Evolutionary conservation across 148 eudicot species (phyloP).

Genomic region (Talinum fruticosum): DNA sequence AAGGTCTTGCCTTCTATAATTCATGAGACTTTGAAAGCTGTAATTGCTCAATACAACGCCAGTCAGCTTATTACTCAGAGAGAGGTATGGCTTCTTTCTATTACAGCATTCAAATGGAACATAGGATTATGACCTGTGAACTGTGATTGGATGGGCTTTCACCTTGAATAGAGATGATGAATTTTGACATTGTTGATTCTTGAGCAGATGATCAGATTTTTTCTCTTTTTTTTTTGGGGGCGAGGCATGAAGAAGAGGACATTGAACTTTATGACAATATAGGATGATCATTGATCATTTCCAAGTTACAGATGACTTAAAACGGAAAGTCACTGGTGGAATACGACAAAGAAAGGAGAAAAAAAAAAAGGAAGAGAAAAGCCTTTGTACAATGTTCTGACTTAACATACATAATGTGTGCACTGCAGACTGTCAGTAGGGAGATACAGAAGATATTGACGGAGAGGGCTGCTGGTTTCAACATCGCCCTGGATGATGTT

Average conservation of each 20-base stretch:
- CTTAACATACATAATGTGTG: background rate
- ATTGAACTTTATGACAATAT: no score
- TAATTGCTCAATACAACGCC: conserved; percentile 96
- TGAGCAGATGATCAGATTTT: background rate
- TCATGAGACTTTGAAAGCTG: conserved; percentile 92
- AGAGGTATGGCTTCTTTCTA: conserved; percentile 48
- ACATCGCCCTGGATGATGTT: conserved; percentile 91
- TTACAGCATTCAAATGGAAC: background rate
- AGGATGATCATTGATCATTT: no score
- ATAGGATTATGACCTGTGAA: background rate
- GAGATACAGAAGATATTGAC: conserved; percentile 75
- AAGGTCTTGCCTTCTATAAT: conserved; percentile 88
- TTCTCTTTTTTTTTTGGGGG: background rate
- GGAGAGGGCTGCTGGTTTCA: conserved; percentile 80
- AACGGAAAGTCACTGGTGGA: background rate
- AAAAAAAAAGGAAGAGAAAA: no score
- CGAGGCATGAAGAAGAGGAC: background rate
- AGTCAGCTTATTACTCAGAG: conserved; percentile 95
- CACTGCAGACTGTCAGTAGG: conserved; percentile 72
- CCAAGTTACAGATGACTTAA: background rate
- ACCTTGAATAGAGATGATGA: background rate
- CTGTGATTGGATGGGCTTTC: background rate
- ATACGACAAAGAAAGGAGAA: no score
- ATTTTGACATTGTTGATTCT: background rate
- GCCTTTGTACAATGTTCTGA: background rate